These are phyloP conservation scores for Athelia psychrophila DNA, from an alignment of 1,284 basidiomycete genomes.

Conservation along the genomic window DNA sequence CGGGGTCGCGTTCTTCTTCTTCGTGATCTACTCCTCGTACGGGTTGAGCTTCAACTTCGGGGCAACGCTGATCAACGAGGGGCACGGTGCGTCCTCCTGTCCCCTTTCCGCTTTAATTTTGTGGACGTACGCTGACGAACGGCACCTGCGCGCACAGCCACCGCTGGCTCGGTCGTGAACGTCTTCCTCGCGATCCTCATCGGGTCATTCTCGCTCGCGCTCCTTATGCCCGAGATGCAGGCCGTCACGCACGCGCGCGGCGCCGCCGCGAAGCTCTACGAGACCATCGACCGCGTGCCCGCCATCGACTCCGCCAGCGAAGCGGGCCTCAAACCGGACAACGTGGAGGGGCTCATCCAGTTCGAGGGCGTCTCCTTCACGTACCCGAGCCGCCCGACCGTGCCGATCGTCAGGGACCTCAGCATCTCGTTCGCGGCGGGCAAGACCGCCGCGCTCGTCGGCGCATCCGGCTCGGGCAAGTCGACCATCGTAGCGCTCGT, in stretches of 20 bases:
- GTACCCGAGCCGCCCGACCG: conserved; percentile 69
- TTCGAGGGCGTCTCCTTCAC: conserved; percentile 66
- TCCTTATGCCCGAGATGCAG: conserved; percentile 39
- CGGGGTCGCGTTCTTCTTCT: conserved; percentile 76
- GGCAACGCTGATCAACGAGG: conserved; percentile 74
- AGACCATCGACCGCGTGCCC: conserved; percentile 88
- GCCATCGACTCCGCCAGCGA: conserved; percentile 80
- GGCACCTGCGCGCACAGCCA: conserved; percentile 37
- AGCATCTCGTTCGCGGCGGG: conserved; percentile 45
- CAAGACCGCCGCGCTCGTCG: conserved; percentile 63
- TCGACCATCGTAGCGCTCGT: conserved; percentile 52
- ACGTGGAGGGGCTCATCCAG: conserved; percentile 57
- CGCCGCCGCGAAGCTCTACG: conserved; percentile 92
- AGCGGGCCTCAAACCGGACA: conserved; percentile 69
- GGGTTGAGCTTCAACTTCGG: conserved; percentile 78
- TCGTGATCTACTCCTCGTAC: conserved; percentile 76
- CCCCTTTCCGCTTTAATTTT: no score
- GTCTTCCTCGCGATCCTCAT: conserved; percentile 86
- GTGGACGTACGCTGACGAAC: no score
- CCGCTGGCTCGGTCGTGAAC: conserved; percentile 74
- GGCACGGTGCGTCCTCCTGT: conserved; percentile 15
- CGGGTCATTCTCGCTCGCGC: conserved; percentile 85
- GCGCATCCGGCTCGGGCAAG: conserved; percentile 68
- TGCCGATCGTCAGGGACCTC: conserved; percentile 62
- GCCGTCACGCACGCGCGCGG: conserved; percentile 81